Conservation (phyloP, 129 eudicot species). For the Scalesia atractyloides region DNA sequence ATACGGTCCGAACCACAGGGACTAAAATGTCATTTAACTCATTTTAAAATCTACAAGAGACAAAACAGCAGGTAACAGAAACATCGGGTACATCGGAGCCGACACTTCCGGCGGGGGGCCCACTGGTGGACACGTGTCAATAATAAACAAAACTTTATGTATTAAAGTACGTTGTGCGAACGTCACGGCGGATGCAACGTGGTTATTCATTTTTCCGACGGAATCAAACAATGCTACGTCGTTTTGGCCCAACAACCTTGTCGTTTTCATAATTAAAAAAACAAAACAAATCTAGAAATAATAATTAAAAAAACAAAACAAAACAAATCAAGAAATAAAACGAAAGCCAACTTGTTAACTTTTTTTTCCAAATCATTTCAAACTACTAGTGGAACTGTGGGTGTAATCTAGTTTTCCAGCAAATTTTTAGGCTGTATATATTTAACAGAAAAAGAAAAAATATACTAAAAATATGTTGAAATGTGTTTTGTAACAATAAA, state of each 20-base stretch:
- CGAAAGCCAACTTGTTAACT: not conserved
- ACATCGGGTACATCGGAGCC: constrained; percentile 5
- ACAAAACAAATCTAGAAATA: not conserved
- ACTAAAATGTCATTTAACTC: too few relatives aligned
- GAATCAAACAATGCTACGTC: constrained; percentile 15
- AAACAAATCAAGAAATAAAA: not conserved
- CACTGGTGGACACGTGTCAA: constrained; percentile 16
- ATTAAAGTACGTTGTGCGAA: constrained; percentile 19
- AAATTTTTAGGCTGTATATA: too few relatives aligned
- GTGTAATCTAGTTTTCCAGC: too few relatives aligned
- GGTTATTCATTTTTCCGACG: constrained; percentile 6
- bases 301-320: too few relatives aligned
- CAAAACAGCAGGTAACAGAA: constrained; percentile 23
- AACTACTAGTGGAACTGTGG: too few relatives aligned
- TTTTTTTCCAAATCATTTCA: too few relatives aligned
- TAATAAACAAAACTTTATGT: constrained; percentile 3
- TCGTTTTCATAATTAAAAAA: not conserved
- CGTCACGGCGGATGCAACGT: constrained; percentile 36
- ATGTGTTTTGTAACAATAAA: too few relatives aligned
- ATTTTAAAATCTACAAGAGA: constrained; percentile 12
- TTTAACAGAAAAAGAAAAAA: too few relatives aligned
- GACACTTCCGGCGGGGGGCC: constrained; percentile 33
- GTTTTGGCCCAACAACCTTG: not conserved
- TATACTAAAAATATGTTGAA: too few relatives aligned
- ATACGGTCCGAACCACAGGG: too few relatives aligned